A percentile compares a stretch with the other conserved stretches of the same genome.
Evolutionary conservation across 495 filamentous ascomycete genomes (phyloP).

Genomic region (Podospora pseudoanserina): DNA sequence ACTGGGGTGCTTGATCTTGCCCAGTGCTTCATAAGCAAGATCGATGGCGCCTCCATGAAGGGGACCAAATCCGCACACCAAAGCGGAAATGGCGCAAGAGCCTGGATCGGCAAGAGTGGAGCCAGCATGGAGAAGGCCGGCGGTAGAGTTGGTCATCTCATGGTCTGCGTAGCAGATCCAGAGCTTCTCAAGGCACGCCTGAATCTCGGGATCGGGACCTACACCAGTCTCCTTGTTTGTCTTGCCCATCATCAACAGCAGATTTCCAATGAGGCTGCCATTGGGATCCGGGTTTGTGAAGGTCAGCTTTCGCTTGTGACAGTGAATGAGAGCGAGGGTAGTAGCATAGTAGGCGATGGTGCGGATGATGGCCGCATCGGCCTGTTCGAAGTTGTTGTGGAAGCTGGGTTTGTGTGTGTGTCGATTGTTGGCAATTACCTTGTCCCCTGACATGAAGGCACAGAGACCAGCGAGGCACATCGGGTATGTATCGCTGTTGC

Average conservation of each 20-base stretch:
- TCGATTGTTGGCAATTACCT: background rate
- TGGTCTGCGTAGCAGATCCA: conserved; percentile 49
- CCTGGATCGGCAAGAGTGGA: conserved; percentile 47
- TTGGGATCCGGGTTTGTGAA: conserved; percentile 39
- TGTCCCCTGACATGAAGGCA: conserved; percentile 33
- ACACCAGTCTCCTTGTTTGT: conserved; percentile 24
- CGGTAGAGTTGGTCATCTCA: conserved; percentile 52
- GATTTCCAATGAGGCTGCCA: conserved; percentile 42
- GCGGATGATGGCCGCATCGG: conserved; percentile 14
- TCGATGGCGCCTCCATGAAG: conserved; percentile 59
- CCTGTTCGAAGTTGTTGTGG: conserved; percentile 7
- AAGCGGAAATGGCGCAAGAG: conserved; percentile 43
- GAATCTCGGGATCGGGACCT: background rate
- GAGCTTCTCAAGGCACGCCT: conserved; percentile 35
- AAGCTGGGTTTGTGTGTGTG: conserved; percentile 7
- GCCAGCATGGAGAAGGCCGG: conserved; percentile 48
- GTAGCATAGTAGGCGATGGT: conserved; percentile 34
- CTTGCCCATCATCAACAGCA: conserved; percentile 45
- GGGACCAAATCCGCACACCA: conserved; percentile 49
- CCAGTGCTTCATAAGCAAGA: conserved; percentile 48
- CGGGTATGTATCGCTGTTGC: conserved; percentile 1
- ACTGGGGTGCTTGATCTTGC: conserved; percentile 35
- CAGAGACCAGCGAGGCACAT: conserved; percentile 35
- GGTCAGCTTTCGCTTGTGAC: conserved; percentile 36
- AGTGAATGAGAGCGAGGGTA: conserved; percentile 36